Evolutionary conservation across 2,329 filamentous ascomycete genomes (phyloP).

Genomic region (Fusarium lyarnte): DNA sequence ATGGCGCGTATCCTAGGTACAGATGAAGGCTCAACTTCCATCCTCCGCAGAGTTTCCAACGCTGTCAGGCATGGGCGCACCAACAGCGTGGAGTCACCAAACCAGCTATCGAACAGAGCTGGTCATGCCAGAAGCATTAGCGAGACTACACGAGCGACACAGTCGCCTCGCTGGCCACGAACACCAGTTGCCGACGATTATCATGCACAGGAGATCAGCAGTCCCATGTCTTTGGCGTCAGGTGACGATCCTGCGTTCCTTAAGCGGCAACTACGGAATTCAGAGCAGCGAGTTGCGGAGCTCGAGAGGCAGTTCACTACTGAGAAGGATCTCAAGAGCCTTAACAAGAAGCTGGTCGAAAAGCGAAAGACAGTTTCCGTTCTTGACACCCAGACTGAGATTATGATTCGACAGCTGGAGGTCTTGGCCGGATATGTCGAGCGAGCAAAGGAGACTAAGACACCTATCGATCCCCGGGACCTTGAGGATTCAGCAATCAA

Average conservation of each 20-base stretch:
- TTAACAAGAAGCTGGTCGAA: slow-evolving; percentile 88
- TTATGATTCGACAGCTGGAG: slow-evolving; percentile 92
- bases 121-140: slow-evolving; percentile 71
- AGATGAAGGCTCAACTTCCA: slow-evolving; percentile 80
- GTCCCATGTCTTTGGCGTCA: slow-evolving; percentile 72
- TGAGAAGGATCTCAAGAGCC: slow-evolving; percentile 73
- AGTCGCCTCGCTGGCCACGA: slow-evolving; percentile 76
- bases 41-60: slow-evolving; percentile 90
- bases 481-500: slow-evolving; percentile 92
- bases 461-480: slow-evolving; percentile 80
- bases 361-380: slow-evolving; percentile 97
- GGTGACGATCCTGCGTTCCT: slow-evolving; percentile 73
- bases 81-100: slow-evolving; percentile 74
- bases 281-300: slow-evolving; percentile 86
- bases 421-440: slow-evolving; percentile 89
- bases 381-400: slow-evolving; percentile 92
- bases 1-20: slow-evolving; percentile 87
- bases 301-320: slow-evolving; percentile 80
- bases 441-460: slow-evolving; percentile 82
- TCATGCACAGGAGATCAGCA: slow-evolving; percentile 71
- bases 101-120: slow-evolving; percentile 53
- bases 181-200: slow-evolving; percentile 70
- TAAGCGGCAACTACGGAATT: slow-evolving; percentile 80
- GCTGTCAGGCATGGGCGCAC: slow-evolving; percentile 93
- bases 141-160: slow-evolving; percentile 71